Conservation (phyloP, 306 rosid species). For the Glycine soja region DNA sequence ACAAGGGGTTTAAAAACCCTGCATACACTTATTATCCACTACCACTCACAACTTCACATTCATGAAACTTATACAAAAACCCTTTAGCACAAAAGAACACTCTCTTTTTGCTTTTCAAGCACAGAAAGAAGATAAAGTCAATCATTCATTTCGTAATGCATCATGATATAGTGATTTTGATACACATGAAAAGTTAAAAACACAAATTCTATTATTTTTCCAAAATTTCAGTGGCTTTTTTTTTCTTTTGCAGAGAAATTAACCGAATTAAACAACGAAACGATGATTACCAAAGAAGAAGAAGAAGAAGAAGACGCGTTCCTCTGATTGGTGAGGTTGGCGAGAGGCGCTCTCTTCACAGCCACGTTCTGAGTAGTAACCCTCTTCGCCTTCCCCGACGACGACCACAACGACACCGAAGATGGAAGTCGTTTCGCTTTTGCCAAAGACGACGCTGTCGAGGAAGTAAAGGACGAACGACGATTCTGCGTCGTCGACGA, state of each 20-base stretch:
- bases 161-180: not conserved
- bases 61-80: not conserved
- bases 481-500: slow-evolving; percentile 70
- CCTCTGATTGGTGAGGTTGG: slow-evolving; percentile 66
- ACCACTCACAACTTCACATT: not conserved
- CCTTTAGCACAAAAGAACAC: not conserved
- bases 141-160: not conserved
- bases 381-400: slow-evolving; percentile 58
- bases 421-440: slow-evolving; percentile 71
- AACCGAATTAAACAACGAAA: not conserved
- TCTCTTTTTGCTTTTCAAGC: not conserved
- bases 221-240: not conserved
- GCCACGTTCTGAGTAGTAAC: not conserved
- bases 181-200: not conserved
- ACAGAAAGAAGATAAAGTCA: not conserved
- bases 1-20: not conserved
- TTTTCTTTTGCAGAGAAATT: not conserved
- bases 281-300: slow-evolving; percentile 52
- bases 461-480: slow-evolving; percentile 66
- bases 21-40: not conserved
- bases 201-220: not conserved
- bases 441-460: slow-evolving; percentile 73
- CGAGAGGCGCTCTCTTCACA: slow-evolving; percentile 70
- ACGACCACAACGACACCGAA: not conserved
- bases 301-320: slow-evolving; percentile 49